These are phyloP conservation scores for Yamadazyma taylorii DNA, from an alignment of 1,139 yeast genomes.

Conservation along the genomic window DNA sequence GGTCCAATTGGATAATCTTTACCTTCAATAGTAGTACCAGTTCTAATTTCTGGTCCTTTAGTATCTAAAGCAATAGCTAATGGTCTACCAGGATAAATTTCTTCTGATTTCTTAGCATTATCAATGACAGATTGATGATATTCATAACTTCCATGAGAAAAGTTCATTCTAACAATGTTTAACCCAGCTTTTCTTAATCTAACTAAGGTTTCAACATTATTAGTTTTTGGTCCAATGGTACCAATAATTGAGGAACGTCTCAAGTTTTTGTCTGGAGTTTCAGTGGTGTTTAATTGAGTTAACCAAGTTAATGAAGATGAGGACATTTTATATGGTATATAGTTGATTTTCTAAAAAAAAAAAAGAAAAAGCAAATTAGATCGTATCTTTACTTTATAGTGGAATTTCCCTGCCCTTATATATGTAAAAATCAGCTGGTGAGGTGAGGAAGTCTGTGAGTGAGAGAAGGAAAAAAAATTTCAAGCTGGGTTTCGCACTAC, in stretches of 20 bases:
- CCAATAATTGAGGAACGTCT: constrained; percentile 98
- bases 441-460: background rate
- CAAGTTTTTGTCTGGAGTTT: constrained; percentile 78
- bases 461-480: background rate
- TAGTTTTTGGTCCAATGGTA: constrained; percentile 97
- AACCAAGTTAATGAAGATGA: constrained; percentile 63
- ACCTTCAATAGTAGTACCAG: constrained; percentile 85
- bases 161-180: constrained; percentile 97
- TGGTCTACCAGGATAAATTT: constrained; percentile 90
- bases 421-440: background rate
- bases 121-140: constrained; percentile 96
- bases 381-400: too few species aligned
- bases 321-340: constrained; percentile 1
- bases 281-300: constrained; percentile 72
- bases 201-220: constrained; percentile 80
- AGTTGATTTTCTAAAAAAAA: constrained; percentile 1
- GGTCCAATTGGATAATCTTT: constrained; percentile 80
- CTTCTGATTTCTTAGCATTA: constrained; percentile 93
- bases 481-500: background rate
- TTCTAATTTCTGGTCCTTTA: constrained; percentile 99
- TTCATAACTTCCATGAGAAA: constrained; percentile 95
- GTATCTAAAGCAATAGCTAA: constrained; percentile 98
- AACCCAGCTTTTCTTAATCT: constrained; percentile 94
- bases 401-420: too few species aligned
- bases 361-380: too few species aligned